These are phyloP conservation scores for Chloranthus sessilifolius DNA, from an alignment of 164 flowering plant species.

Conservation along the genomic window DNA sequence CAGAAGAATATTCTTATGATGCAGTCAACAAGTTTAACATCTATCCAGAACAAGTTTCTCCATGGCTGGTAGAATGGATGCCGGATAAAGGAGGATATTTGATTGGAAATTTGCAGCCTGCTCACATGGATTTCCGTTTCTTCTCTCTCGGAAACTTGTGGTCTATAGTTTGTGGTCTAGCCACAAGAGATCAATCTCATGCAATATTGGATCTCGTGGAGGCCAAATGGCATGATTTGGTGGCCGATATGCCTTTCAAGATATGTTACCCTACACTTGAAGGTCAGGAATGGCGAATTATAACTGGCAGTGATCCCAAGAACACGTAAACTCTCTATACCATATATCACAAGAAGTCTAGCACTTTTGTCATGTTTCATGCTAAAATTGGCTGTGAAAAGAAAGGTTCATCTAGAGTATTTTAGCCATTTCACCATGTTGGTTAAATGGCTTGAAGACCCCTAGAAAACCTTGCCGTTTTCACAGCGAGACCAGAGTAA, in stretches of 20 bases:
- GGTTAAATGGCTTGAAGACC: no score
- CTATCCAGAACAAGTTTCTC: conserved; percentile 87
- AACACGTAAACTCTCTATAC: conserved; percentile 57
- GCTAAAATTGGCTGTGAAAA: no score
- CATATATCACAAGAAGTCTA: no score
- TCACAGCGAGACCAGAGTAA: no score
- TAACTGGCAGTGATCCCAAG: conserved; percentile 90
- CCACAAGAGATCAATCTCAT: conserved; percentile 71
- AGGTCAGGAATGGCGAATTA: conserved; percentile 81
- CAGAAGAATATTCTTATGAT: conserved; percentile 91
- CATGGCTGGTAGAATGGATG: conserved; percentile 88
- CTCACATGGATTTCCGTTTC: conserved; percentile 96
- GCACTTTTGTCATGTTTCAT: no score
- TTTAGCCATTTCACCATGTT: no score
- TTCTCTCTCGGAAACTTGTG: conserved; percentile 90
- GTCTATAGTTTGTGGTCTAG: conserved; percentile 73
- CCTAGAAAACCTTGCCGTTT: no score
- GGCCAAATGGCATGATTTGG: conserved; percentile 77
- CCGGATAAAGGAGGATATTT: conserved; percentile 80
- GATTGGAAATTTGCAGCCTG: conserved; percentile 90
- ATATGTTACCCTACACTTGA: conserved; percentile 91
- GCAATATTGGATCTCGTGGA: conserved; percentile 84
- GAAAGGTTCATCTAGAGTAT: no score
- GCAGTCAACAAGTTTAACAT: conserved; percentile 95
- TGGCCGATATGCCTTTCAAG: conserved; percentile 82